Evolutionary conservation across 345 rosid genomes (phyloP), one percentile per base, ranked within the genome.

Genomic region (Turritis glabra): DNA sequence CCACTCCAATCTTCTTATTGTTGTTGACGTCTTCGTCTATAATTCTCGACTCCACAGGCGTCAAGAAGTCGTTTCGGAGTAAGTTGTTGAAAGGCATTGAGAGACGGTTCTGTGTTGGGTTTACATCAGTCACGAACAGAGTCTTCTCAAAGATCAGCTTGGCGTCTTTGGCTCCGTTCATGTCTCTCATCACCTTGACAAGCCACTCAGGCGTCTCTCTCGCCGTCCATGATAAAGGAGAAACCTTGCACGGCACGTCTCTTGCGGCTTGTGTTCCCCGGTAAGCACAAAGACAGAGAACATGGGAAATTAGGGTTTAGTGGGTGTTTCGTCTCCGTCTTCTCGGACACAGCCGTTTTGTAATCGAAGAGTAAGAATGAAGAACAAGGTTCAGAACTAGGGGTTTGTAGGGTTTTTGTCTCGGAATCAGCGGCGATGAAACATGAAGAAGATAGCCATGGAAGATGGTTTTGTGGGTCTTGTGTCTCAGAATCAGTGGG

Each of bases 191-290:
- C 8, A 25, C 10, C 1, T 27, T 3, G 8, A 5, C 14, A 13
- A 69, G 14, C 53, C 27, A 69, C 38, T 40, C 63, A 0, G 73
- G 64, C 8, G 19, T 40, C 27, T 54, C 51, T 53, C 41, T 68
- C 15, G 14, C 9, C 8, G 3, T 50, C 43, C 3, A 7, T 47
- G 29, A 8, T 14, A 33, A 50, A 48, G 32, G 2, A 13, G 10
- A 21, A 48, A 32, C 14, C 21, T 46, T 29, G 1, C 13, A 30
- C 29, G 5, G 27, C 56, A 46, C 55, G 69, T 64, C 69, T 64
- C 55, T 29, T 64, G 40, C 69, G 41, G 26, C 13, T 46, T 30
- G 7, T 48, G 4, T 32, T 65, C 21, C 21, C 44, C 3, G 21
- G 21, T 32, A 65, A 7, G 30, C 22, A 30, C 29, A 17, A 65